Evolutionary conservation across 306 rosid genomes (phyloP).

Genomic region (Ormosia emarginata): DNA sequence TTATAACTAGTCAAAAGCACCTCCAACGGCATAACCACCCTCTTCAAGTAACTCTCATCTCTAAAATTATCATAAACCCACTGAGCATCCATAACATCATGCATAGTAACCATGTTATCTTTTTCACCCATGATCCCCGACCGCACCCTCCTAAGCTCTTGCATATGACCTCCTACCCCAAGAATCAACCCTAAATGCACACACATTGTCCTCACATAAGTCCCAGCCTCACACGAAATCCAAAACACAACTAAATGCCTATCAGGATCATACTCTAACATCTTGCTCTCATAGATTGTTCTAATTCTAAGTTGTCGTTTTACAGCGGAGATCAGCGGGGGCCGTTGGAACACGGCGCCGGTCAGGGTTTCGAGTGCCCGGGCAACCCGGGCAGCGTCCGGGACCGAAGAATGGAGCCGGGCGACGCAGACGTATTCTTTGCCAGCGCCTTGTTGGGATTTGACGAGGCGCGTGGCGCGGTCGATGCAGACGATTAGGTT

Average conservation of each 20-base stretch:
- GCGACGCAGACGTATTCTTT: conserved; percentile 77
- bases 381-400: conserved; percentile 61
- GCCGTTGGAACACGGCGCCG: conserved; percentile 85
- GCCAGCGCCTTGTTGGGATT: conserved; percentile 78
- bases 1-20: conserved; percentile 67
- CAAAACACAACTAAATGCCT: conserved; percentile 66
- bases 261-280: conserved; percentile 68
- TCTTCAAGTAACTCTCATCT: conserved; percentile 72
- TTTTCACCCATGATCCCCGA: conserved; percentile 88
- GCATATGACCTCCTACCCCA: conserved; percentile 89
- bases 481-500: conserved; percentile 73
- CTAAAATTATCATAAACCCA: conserved; percentile 65
- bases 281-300: conserved; percentile 85
- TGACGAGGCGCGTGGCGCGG: conserved; percentile 68
- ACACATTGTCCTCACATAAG: conserved; percentile 81
- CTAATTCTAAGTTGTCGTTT: conserved; percentile 86
- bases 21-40: conserved; percentile 81
- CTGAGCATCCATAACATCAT: conserved; percentile 88
- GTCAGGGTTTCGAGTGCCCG: conserved; percentile 78
- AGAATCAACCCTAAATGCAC: conserved; percentile 84
- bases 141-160: conserved; percentile 81
- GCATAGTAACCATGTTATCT: conserved; percentile 88
- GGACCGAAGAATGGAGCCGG: conserved; percentile 65
- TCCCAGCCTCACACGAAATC: conserved; percentile 63
- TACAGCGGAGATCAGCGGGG: conserved; percentile 78